Conservation (phyloP, 2,329 filamentous ascomycete genomes). For the Diplocarpon rosae region DNA sequence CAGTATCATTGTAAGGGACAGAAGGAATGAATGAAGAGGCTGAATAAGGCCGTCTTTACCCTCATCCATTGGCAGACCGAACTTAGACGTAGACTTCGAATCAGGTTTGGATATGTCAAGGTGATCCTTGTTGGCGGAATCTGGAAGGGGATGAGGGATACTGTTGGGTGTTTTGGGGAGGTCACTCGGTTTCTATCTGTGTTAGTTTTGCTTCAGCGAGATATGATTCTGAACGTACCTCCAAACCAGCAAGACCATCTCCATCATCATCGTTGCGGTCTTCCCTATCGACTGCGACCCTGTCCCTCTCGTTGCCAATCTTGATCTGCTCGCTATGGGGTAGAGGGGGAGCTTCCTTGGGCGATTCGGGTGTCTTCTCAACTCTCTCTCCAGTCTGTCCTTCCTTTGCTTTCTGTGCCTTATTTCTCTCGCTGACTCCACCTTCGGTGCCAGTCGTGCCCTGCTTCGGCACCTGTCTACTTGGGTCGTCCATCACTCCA, state of each 20-base stretch:
- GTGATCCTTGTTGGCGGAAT: constrained; percentile 53
- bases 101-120: constrained; percentile 40
- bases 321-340: constrained; percentile 73
- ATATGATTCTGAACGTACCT: constrained; percentile 36
- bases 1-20: constrained; percentile 94
- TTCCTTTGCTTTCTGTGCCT: constrained; percentile 59
- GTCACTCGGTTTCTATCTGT: constrained; percentile 61
- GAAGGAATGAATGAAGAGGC: constrained; percentile 76
- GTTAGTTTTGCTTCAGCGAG: constrained; percentile 16
- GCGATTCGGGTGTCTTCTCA: constrained; percentile 68
- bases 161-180: constrained; percentile 71
- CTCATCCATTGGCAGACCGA: constrained; percentile 30
- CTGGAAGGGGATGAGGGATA: constrained; percentile 57
- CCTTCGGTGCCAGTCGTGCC: constrained; percentile 84
- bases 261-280: constrained; percentile 24
- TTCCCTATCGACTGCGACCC: constrained; percentile 25
- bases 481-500: constrained; percentile 88
- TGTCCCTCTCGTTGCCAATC: constrained; percentile 32
- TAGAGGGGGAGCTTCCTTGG: constrained; percentile 74
- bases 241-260: constrained; percentile 36
- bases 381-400: constrained; percentile 51
- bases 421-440: constrained; percentile 79
- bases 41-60: constrained; percentile 55
- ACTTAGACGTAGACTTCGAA: constrained; percentile 28
- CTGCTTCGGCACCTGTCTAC: constrained; percentile 63